A percentile compares a stretch with the other conserved stretches of the same genome.
These are phyloP conservation scores for Phaseolus coccineus DNA, from an alignment of 331 rosid species.

Conservation along the genomic window DNA sequence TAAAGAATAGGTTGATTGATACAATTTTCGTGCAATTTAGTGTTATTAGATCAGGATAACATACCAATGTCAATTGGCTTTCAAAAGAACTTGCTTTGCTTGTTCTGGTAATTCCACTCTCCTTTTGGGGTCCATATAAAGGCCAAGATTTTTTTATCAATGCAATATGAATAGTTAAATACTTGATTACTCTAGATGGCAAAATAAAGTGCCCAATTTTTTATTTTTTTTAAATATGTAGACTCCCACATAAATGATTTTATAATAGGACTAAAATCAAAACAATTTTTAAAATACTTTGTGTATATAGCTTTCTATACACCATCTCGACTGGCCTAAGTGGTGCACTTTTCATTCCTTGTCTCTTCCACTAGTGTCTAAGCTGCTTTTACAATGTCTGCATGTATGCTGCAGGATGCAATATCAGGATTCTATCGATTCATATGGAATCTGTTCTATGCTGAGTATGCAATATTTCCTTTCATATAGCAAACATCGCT, in stretches of 20 bases:
- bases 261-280: constrained; percentile 7
- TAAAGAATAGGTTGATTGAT: not conserved
- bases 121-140: not conserved
- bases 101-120: not conserved
- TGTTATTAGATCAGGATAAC: constrained; percentile 15
- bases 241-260: not conserved
- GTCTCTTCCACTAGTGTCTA: not conserved
- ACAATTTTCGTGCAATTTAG: not conserved
- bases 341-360: not conserved
- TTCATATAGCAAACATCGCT: constrained; percentile 59
- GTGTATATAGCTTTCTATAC: not conserved
- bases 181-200: not conserved
- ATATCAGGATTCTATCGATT: constrained; percentile 81
- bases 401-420: constrained; percentile 77
- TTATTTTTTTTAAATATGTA: not conserved
- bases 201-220: not conserved
- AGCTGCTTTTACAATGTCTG: constrained; percentile 39
- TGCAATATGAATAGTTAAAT: constrained; percentile 1
- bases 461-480: constrained; percentile 91
- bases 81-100: not conserved
- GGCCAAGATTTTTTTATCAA: not conserved
- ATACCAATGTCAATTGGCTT: not conserved
- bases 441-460: constrained; percentile 93
- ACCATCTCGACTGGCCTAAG: constrained; percentile 20
- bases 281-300: not conserved